Conservation (phyloP, 2,329 filamentous ascomycete genomes). For the Colletotrichum sp. region DNA sequence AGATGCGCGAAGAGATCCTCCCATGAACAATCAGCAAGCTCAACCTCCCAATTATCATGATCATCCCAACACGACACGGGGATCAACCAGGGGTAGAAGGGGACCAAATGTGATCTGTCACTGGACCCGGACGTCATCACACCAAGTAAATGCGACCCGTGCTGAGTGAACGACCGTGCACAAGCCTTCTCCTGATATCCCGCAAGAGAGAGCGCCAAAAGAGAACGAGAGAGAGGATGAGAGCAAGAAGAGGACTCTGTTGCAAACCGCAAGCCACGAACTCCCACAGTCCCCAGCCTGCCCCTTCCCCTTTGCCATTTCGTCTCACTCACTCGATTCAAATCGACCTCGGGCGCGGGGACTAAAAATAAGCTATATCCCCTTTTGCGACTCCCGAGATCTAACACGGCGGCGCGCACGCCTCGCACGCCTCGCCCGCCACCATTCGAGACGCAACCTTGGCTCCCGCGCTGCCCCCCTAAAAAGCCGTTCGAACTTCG, state of each 20-base stretch:
- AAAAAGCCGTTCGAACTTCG: neutral
- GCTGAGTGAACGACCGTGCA: neutral
- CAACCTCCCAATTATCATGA: neutral
- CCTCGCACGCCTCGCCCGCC: neutral
- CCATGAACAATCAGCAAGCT: neutral
- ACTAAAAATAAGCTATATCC: neutral
- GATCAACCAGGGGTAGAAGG: neutral
- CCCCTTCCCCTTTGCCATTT: neutral
- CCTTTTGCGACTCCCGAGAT: neutral
- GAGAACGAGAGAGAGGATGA: neutral
- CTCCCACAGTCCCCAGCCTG: neutral
- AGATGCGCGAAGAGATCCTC: neutral
- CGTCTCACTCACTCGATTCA: neutral
- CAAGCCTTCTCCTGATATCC: neutral
- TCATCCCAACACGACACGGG: neutral
- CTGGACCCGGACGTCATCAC: neutral
- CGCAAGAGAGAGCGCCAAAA: neutral
- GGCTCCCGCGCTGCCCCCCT: neutral
- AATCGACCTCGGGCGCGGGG: neutral
- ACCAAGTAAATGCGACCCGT: neutral
- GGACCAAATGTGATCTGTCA: neutral
- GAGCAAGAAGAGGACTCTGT: neutral
- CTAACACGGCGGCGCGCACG: neutral
- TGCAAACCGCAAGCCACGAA: neutral
- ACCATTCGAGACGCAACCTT: neutral